Evolutionary conservation across 1,139 yeast genomes (phyloP).

Genomic region (Nakaseomyces nivariensis): DNA sequence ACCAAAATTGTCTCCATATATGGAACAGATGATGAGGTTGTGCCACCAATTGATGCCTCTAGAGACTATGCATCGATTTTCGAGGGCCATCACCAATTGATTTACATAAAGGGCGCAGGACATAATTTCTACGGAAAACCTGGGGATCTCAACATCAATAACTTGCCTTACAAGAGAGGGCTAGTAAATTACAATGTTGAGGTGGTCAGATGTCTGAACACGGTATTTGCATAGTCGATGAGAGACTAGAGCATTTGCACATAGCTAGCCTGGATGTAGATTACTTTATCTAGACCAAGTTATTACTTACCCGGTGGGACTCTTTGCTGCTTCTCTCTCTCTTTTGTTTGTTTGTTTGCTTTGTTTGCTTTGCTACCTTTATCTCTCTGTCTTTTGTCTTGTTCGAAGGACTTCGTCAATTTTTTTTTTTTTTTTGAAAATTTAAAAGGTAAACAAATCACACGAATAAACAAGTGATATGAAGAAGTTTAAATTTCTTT

Average conservation of each 20-base stretch:
- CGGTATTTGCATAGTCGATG: neutral
- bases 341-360: neutral
- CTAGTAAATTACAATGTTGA: constrained; percentile 39
- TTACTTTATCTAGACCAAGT: no score
- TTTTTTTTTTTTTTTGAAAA: neutral
- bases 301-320: neutral
- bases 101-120: constrained; percentile 58
- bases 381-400: no score
- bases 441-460: constrained; percentile 2
- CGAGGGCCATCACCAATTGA: constrained; percentile 48
- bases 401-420: neutral
- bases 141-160: constrained; percentile 31
- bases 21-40: constrained; percentile 56
- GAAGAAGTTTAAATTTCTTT: no score
- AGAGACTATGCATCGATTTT: constrained; percentile 49
- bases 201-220: neutral
- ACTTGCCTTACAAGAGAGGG: constrained; percentile 37
- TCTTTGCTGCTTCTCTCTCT: neutral
- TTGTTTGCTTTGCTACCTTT: neutral
- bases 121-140: constrained; percentile 63
- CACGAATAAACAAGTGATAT: neutral
- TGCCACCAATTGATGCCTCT: constrained; percentile 52
- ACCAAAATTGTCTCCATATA: constrained; percentile 58
- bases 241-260: no score
- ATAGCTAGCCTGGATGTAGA: no score